Base-by-base conservation (phyloP, 2,329 filamentous ascomycete genomes). In the Arachnomyces sp. region DNA sequence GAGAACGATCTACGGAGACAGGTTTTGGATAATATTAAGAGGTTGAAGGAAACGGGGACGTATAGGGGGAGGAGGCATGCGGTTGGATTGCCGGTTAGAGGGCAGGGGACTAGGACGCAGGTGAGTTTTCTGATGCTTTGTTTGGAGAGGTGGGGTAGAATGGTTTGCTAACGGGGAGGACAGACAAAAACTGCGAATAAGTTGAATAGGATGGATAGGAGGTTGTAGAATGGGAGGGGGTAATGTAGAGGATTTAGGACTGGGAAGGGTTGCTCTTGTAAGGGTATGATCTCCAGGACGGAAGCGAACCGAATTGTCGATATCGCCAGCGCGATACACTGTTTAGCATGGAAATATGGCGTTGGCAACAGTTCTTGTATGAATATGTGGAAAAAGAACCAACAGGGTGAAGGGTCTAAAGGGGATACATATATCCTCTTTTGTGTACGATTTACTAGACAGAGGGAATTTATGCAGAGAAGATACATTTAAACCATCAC, bases 51-150 rank as follows among this genome's bases (percentile, higher is more conserved):
- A 55, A 95, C 94, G 70, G 89, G 89, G 36, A 81, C 82, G 3
- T 94, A 94, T 59, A 73, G 92, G 39, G 92, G 92, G 49, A 81
- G 84, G 61, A 73, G 92, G 50, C 92, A 98, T 70, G 90, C 90
- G 42, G 89, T 96, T 82, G 79, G 82, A 45, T 66, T 96, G 67
- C 92, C 92, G 3, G 90, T 92, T 39, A 77, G 92, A 51, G 92
- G 92, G 52, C 92, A 98, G 68, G 78, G 75, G 54, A 96, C 92
- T 44, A 81, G 85, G 59, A 85, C 71, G 59, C 90, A 83, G 71
- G 76, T 79, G 60, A 57, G 39, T 50, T 36, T 33, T 31, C 15
- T 33, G n/a, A n/a, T n/a, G n/a, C 40, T 39, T 28, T 36, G n/a
- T n/a, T 12, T 31, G 31, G 17, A 28, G 35, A 15, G n/a, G 16